These are phyloP conservation scores for Lecanosticta acicola DNA, from an alignment of 2,329 filamentous ascomycete species.

Conservation along the genomic window DNA sequence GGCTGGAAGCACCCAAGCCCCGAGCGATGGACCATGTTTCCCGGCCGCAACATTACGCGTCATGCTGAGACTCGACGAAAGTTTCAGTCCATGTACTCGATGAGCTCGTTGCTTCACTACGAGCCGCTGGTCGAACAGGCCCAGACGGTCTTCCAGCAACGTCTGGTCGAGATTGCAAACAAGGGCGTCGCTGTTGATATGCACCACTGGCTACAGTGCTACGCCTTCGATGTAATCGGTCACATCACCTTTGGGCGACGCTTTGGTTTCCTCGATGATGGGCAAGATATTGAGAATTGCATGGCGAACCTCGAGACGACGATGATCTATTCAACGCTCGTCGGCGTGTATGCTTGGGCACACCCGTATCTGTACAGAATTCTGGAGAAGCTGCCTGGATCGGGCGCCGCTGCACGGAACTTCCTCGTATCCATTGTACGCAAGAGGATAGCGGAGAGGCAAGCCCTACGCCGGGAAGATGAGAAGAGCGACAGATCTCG, in stretches of 20 bases:
- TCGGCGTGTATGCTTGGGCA: conserved; percentile 16
- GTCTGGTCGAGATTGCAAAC: conserved; percentile 12
- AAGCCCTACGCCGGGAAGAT: conserved; percentile 5
- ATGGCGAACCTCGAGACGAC: conserved; percentile 13
- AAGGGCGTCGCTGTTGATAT: conserved; percentile 15
- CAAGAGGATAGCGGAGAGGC: conserved; percentile 8
- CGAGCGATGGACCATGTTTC: conserved; percentile 15
- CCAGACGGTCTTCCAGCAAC: conserved; percentile 12
- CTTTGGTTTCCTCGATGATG: conserved; percentile 36
- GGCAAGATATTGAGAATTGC: conserved; percentile 27
- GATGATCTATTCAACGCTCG: conserved; percentile 11
- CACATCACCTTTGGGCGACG: conserved; percentile 37
- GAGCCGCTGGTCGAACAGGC: conserved; percentile 19
- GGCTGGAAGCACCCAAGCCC: conserved; percentile 12
- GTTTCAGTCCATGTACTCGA: conserved; percentile 22
- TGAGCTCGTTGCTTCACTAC: conserved; percentile 21
- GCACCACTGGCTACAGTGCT: conserved; percentile 29
- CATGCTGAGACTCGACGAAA: conserved; percentile 17
- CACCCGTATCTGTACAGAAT: conserved; percentile 14
- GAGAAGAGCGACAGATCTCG: conserved; percentile 6
- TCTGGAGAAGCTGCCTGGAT: conserved; percentile 11
- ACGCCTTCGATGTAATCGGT: conserved; percentile 42
- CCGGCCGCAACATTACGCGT: conserved; percentile 15
- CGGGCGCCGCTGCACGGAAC: conserved; percentile 11
- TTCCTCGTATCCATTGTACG: conserved; percentile 13